Evolutionary conservation across 306 rosid genomes (phyloP).

Genomic region (Albizia julibrissin): DNA sequence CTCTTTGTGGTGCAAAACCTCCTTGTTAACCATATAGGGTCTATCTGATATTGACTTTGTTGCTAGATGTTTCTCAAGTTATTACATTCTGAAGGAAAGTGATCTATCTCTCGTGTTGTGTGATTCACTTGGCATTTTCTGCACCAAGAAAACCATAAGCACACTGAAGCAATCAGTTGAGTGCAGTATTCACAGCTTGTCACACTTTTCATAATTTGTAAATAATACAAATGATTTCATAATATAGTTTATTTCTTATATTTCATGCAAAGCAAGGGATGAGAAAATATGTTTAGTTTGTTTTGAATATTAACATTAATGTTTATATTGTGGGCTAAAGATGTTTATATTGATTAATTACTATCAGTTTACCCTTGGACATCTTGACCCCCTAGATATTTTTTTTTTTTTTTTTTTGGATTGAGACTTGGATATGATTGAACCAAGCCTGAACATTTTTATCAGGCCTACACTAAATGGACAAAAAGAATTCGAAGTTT

Average conservation of each 20-base stretch:
- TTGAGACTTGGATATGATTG: background rate
- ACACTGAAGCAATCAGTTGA: background rate
- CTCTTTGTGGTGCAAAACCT: background rate
- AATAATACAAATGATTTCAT: background rate
- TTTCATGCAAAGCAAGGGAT: background rate
- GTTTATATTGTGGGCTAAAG: background rate
- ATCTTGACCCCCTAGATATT: background rate
- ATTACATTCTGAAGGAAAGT: background rate
- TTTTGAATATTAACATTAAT: background rate
- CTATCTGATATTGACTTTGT: background rate
- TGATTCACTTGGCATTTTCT: background rate
- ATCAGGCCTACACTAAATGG: background rate
- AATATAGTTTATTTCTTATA: too few relatives aligned
- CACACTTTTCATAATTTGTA: too few relatives aligned
- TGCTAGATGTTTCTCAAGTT: background rate
- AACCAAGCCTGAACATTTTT: background rate
- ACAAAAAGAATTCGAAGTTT: too few relatives aligned
- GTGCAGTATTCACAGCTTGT: too few relatives aligned
- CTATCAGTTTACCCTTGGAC: background rate
- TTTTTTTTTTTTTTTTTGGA: background rate
- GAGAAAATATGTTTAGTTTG: background rate
- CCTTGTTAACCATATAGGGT: background rate
- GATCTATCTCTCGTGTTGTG: background rate
- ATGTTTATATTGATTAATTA: background rate
- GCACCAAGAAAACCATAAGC: background rate